phyloP scores from a whole-genome alignment of 352 stramenopile genomes.

The Globisporangium recalcitrans region DNA sequence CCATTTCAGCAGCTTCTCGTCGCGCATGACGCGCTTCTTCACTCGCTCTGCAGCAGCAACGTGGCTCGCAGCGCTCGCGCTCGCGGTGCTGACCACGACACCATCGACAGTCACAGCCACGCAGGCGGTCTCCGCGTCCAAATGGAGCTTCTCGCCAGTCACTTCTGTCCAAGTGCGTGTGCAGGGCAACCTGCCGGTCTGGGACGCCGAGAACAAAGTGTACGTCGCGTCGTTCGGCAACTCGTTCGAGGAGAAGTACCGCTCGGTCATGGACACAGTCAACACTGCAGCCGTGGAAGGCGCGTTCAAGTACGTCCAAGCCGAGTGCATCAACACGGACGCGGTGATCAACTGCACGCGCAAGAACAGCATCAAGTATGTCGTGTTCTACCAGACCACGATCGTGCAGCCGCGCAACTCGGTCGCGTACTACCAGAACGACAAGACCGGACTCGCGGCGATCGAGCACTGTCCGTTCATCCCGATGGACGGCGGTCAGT shows the following conservation, averaged over 20 bases:
- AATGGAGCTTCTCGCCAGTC: constrained; percentile 21
- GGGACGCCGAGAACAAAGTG: constrained; percentile 27
- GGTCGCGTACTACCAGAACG: constrained; percentile 41
- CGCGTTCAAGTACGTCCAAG: constrained; percentile 54
- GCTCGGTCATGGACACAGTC: constrained; percentile 40
- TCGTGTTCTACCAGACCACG: constrained; percentile 61
- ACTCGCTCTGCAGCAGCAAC: not conserved
- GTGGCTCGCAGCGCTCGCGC: not conserved
- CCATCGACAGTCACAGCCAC: not conserved
- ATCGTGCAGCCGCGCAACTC: constrained; percentile 36
- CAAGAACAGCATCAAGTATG: constrained; percentile 55
- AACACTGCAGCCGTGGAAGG: constrained; percentile 52
- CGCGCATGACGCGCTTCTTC: not conserved
- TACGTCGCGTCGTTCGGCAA: constrained; percentile 36
- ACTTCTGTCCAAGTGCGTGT: constrained; percentile 44
- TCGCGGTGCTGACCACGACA: not conserved
- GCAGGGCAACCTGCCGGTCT: constrained; percentile 41
- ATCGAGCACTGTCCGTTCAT: constrained; percentile 49
- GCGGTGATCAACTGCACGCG: constrained; percentile 38
- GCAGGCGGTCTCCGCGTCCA: not conserved
- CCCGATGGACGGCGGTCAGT: constrained; percentile 57
- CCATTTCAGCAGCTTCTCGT: not conserved
- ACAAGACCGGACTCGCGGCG: constrained; percentile 13
- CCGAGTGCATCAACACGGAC: constrained; percentile 51
- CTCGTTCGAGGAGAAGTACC: constrained; percentile 38